These are phyloP conservation scores for Salvia rosmarinus DNA, from an alignment of 257 asterid genomes.

Conservation along the genomic window DNA sequence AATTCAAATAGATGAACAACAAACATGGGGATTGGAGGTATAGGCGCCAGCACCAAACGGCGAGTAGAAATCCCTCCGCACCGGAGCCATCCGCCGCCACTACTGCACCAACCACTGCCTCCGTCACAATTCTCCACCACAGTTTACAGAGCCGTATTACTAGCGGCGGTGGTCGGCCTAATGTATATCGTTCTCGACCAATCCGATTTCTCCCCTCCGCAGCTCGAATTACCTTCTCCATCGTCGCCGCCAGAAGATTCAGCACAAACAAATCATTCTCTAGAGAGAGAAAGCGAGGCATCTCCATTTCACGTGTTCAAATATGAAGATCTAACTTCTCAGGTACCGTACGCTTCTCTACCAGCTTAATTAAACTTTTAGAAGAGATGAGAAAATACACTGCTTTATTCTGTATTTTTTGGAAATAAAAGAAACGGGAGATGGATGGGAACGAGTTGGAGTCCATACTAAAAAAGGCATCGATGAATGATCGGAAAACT, in stretches of 20 bases:
- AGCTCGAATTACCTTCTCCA: slow-evolving; percentile 22
- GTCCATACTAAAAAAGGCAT: slow-evolving; percentile 30
- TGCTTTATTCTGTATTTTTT: no score
- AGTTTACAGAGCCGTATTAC: slow-evolving; percentile 13
- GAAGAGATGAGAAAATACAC: neutral
- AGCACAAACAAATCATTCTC: neutral
- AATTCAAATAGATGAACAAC: neutral
- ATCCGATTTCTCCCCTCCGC: slow-evolving; percentile 26
- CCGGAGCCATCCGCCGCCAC: slow-evolving; percentile 19
- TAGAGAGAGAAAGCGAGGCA: neutral
- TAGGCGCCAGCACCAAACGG: slow-evolving; percentile 17
- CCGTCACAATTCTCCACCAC: slow-evolving; percentile 19
- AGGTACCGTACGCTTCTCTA: slow-evolving; percentile 1
- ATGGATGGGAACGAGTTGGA: slow-evolving; percentile 30
- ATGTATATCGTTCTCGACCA: slow-evolving; percentile 27
- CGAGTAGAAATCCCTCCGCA: neutral
- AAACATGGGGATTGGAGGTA: slow-evolving; percentile 28
- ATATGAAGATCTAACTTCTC: neutral
- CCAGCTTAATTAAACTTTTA: neutral
- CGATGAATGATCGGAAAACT: slow-evolving; percentile 38
- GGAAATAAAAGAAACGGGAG: neutral
- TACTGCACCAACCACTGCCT: neutral
- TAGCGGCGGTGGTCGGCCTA: slow-evolving; percentile 27
- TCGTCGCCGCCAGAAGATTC: neutral
- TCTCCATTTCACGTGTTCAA: slow-evolving; percentile 10